Evolutionary conservation across 1,284 basidiomycete genomes (phyloP).

Genomic region (Peniophora sp.): DNA sequence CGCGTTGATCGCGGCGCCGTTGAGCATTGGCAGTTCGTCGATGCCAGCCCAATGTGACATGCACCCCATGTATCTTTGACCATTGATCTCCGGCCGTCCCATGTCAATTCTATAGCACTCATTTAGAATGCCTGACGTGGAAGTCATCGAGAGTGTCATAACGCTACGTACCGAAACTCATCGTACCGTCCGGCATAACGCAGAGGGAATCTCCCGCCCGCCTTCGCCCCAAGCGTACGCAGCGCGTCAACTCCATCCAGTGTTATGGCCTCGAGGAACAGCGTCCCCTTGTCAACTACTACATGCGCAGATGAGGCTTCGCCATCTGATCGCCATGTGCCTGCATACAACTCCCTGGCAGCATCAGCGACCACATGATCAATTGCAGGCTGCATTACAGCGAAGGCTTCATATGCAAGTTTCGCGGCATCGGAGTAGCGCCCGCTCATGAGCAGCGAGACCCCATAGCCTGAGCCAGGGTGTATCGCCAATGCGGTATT

Average conservation of each 20-base stretch:
- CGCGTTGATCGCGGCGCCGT: constrained; percentile 14
- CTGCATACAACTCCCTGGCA: constrained; percentile 23
- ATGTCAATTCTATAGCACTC: constrained; percentile 10
- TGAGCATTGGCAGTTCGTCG: constrained; percentile 15
- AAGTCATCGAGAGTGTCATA: not conserved
- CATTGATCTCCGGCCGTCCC: constrained; percentile 29
- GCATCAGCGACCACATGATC: constrained; percentile 24
- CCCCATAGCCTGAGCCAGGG: constrained; percentile 36
- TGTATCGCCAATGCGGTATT: constrained; percentile 36
- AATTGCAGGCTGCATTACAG: constrained; percentile 32
- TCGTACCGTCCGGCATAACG: constrained; percentile 29
- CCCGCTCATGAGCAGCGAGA: constrained; percentile 37
- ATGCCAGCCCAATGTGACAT: constrained; percentile 18
- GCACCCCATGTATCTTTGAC: constrained; percentile 35
- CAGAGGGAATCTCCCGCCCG: constrained; percentile 19
- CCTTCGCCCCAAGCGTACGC: constrained; percentile 16
- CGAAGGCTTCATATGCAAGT: constrained; percentile 29
- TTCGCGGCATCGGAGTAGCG: constrained; percentile 26
- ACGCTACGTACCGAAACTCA: constrained; percentile 29
- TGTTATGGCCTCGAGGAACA: constrained; percentile 25
- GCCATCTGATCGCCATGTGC: constrained; percentile 22
- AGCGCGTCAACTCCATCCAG: constrained; percentile 28
- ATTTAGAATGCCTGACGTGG: not conserved
- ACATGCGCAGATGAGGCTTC: constrained; percentile 19
- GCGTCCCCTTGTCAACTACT: constrained; percentile 22